phyloP scores from a whole-genome alignment of 78 protist species.

The Mantamonas sphyraenae region DNA sequence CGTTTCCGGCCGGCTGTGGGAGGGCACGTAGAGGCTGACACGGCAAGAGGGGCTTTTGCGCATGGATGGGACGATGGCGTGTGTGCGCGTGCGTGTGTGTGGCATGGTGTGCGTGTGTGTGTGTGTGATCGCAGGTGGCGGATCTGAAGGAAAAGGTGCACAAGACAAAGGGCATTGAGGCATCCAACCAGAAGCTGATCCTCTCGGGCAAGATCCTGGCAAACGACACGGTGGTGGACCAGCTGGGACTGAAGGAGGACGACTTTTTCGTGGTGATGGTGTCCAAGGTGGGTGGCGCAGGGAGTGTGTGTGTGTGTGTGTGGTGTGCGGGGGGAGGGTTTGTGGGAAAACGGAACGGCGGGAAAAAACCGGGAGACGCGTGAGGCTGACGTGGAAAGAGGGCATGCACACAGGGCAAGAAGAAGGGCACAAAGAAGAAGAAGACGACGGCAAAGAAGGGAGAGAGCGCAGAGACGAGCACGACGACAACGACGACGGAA shows the following conservation, averaged over 20 bases:
- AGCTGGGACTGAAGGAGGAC: slow-evolving; percentile 27
- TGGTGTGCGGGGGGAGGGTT: neutral
- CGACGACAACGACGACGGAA: slow-evolving; percentile 4
- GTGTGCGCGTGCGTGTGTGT: no score
- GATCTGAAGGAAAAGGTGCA: no score
- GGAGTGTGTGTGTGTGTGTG: neutral
- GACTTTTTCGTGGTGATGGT: slow-evolving; percentile 60
- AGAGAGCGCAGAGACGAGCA: neutral
- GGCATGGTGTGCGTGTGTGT: no score
- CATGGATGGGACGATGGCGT: no score
- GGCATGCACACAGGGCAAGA: neutral
- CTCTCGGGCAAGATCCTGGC: slow-evolving; percentile 54
- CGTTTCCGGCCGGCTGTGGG: no score
- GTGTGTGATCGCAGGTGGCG: no score
- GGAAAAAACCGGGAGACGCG: neutral
- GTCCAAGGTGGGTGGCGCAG: slow-evolving; percentile 15
- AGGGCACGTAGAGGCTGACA: no score
- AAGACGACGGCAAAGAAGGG: neutral
- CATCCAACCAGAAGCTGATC: slow-evolving; percentile 63
- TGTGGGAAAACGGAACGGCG: neutral
- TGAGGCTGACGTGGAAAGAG: neutral
- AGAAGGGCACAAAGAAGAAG: neutral
- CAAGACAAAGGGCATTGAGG: no score
- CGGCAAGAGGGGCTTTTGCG: no score
- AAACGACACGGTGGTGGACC: slow-evolving; percentile 21